Evolutionary conservation across 495 filamentous ascomycete genomes (phyloP), one percentile per base, ranked within the genome.

Genomic region (Lentithecium fluviatile): DNA sequence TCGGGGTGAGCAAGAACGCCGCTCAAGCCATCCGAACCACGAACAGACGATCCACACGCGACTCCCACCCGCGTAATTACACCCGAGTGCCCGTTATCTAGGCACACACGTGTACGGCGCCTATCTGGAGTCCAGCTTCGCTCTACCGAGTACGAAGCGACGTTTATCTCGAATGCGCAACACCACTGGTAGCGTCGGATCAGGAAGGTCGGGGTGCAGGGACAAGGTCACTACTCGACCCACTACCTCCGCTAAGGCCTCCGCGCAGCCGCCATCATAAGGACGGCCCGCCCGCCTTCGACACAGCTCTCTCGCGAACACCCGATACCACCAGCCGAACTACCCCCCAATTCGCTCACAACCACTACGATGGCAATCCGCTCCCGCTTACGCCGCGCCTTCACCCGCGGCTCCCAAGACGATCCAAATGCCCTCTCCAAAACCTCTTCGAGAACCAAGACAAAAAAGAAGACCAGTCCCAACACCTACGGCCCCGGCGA

Each of bases 401-500:
- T 77, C 71, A 64, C 60, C 23, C 59, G 63, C 32, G 26, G 51
- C 46, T 63, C 60, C 2, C 6, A 37, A 5, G 60, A 54, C 49
- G 46, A 50, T 37, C 7, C 36, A 32, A 59, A 21, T 32, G 26
- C 45, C 47, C 56, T 60, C 52, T 40, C 20, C 37, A 56, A 62
- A 26, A 56, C 42, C 1, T 37, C 26, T 7, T 34, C 43, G 15
- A 68, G 62, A 48, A 19, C 58, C 29, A 60, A 58, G 34, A 58
- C 15, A 2, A 62, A 58, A 51, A 19, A 45, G 45, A 56, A 56
- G 7, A 52, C 26, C 23, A 57, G 62, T 26, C 34, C 53, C 54
- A 64, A 60, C 26, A 52, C 71, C 61, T 77, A 77, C 69, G 66
- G 71, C 56, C 72, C 73, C 25, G 74, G 72, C 68, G 74, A 77